Evolutionary conservation across 2,329 filamentous ascomycete genomes (phyloP).

Genomic region (Penicillium sp.): DNA sequence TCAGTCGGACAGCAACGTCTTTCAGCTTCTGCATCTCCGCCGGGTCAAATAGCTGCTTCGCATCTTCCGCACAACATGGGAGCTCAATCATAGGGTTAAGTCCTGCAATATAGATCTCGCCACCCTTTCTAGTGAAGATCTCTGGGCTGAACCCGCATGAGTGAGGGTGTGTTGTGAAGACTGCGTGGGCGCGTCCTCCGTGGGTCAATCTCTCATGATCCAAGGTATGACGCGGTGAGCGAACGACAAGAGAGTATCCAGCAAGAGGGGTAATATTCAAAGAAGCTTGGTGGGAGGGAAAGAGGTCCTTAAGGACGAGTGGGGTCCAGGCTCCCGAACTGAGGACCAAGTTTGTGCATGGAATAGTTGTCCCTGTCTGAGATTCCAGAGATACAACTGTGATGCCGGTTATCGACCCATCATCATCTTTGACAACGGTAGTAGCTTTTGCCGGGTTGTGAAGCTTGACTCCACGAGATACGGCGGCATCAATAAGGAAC

Average conservation of each 20-base stretch:
- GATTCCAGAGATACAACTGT: constrained; percentile 46
- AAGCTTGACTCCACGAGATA: constrained; percentile 61
- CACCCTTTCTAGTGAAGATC: constrained; percentile 64
- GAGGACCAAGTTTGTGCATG: constrained; percentile 65
- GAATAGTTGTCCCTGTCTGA: constrained; percentile 40
- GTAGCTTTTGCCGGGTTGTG: constrained; percentile 62
- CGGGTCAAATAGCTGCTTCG: constrained; percentile 41
- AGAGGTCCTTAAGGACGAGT: constrained; percentile 62
- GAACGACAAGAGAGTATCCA: constrained; percentile 69
- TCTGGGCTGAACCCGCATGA: constrained; percentile 63
- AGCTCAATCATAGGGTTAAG: constrained; percentile 65
- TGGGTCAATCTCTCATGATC: constrained; percentile 35
- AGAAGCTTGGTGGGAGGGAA: constrained; percentile 53
- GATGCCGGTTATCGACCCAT: constrained; percentile 53
- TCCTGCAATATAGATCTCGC: constrained; percentile 70
- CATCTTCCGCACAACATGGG: constrained; percentile 51
- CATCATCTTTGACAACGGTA: constrained; percentile 51
- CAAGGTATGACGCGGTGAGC: constrained; percentile 51
- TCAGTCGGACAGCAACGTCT: constrained; percentile 32
- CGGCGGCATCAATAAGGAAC: constrained; percentile 60
- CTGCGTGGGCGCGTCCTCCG: constrained; percentile 59
- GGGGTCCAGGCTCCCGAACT: constrained; percentile 70
- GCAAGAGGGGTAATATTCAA: constrained; percentile 63
- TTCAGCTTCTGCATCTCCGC: constrained; percentile 39
- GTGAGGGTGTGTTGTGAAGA: constrained; percentile 61